Evolutionary conservation across 768 basidiomycete species (phyloP).

Genomic region (Tricholoma sp.): DNA sequence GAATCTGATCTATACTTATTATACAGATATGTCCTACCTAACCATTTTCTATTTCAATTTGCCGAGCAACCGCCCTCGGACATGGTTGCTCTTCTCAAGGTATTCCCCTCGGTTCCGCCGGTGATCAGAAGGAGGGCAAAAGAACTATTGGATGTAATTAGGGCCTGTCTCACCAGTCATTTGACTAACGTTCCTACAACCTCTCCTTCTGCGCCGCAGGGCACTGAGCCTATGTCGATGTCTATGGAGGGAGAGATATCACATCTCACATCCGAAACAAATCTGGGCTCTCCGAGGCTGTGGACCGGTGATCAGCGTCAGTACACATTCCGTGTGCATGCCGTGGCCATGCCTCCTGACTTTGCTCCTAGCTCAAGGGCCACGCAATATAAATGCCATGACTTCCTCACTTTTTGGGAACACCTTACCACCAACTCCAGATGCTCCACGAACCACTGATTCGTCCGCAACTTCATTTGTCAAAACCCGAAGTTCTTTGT

Average conservation of each 20-base stretch:
- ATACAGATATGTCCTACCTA: slow-evolving; percentile 66
- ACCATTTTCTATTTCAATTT: slow-evolving; percentile 68
- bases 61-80: slow-evolving; percentile 70
- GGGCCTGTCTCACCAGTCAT: slow-evolving; percentile 37
- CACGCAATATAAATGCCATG: slow-evolving; percentile 5
- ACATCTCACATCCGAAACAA: slow-evolving; percentile 4
- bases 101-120: slow-evolving; percentile 58
- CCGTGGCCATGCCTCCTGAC: background rate
- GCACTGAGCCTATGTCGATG: background rate
- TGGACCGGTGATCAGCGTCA: slow-evolving; percentile 26
- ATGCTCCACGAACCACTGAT: slow-evolving; percentile 7
- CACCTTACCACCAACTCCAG: slow-evolving; percentile 7
- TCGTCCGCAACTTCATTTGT: slow-evolving; percentile 17
- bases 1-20: background rate
- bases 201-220: background rate
- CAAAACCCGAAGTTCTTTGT: slow-evolving; percentile 39
- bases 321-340: slow-evolving; percentile 2
- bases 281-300: slow-evolving; percentile 10
- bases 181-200: slow-evolving; percentile 10
- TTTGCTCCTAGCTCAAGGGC: background rate
- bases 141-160: slow-evolving; percentile 63
- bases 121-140: slow-evolving; percentile 56
- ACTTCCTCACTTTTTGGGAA: slow-evolving; percentile 28
- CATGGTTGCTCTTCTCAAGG: slow-evolving; percentile 53
- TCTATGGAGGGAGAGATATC: slow-evolving; percentile 9